Evolutionary conservation across 305 asterid genomes (phyloP).

Genomic region (Petunia hybrid): DNA sequence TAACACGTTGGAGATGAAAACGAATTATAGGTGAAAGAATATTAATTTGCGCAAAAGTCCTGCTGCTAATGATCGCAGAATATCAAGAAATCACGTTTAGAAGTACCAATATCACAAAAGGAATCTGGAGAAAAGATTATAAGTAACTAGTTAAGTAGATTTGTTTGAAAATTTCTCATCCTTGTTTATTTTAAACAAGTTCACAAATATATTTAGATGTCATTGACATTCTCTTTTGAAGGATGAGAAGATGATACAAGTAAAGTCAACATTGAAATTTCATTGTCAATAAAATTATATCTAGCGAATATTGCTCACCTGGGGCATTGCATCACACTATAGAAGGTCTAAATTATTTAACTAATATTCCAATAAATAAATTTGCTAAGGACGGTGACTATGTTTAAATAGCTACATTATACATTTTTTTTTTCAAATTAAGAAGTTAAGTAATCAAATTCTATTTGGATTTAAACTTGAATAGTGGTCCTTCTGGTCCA

Average conservation of each 20-base stretch:
- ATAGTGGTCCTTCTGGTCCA: not conserved
- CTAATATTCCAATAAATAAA: not conserved
- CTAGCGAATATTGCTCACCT: not conserved
- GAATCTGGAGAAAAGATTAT: not conserved
- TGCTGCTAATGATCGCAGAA: not conserved
- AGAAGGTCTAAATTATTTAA: not conserved
- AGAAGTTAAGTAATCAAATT: not conserved
- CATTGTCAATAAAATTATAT: constrained; percentile 4
- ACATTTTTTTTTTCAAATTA: not conserved
- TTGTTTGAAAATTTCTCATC: not conserved
- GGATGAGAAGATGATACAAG: not conserved
- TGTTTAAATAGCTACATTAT: not conserved
- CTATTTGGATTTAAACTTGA: not conserved
- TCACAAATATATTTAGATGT: not conserved
- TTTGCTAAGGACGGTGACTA: not conserved
- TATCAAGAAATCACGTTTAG: not conserved
- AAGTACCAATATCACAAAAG: not conserved
- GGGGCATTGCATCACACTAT: not conserved
- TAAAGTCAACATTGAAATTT: constrained; percentile 20
- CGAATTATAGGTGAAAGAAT: not conserved
- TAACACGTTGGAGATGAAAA: constrained; percentile 15
- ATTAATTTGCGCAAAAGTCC: not conserved
- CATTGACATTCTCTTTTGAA: constrained; percentile 7
- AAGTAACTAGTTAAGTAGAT: constrained; percentile 15
- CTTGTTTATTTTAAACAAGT: not conserved